These are phyloP conservation scores for Colletotrichum acutatum DNA, from an alignment of 2,329 filamentous ascomycete species.

Conservation along the genomic window DNA sequence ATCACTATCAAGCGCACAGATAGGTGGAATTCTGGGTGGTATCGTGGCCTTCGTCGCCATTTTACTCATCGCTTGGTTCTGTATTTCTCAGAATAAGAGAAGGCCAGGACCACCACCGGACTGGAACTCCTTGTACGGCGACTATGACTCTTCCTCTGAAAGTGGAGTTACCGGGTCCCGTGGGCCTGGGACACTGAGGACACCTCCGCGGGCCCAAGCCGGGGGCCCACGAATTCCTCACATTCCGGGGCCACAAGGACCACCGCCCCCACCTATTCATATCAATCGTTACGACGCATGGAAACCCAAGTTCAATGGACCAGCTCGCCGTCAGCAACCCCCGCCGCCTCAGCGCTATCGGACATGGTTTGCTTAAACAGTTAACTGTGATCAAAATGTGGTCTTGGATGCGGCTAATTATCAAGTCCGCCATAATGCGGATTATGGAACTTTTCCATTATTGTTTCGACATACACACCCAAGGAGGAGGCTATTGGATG, in stretches of 20 bases:
- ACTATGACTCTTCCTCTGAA: constrained; percentile 7
- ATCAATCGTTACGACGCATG: constrained; percentile 8
- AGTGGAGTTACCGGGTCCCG: background rate
- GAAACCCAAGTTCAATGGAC: background rate
- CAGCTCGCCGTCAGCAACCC: background rate
- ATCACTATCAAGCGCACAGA: constrained; percentile 47
- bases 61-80: constrained; percentile 46
- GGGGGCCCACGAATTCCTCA: too few species aligned
- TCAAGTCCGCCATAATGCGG: background rate
- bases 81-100: constrained; percentile 35
- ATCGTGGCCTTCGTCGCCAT: constrained; percentile 51
- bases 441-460: background rate
- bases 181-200: background rate
- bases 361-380: too few species aligned
- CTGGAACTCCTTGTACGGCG: background rate
- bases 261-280: background rate
- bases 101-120: background rate
- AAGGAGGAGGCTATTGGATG: too few species aligned
- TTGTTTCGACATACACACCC: background rate
- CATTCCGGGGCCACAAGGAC: background rate
- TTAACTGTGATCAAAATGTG: background rate
- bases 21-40: constrained; percentile 54
- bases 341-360: constrained; percentile 1
- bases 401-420: background rate
- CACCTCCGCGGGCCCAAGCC: background rate